phyloP scores from a whole-genome alignment of 2,329 filamentous ascomycete genomes.

The Diplodia seriata region DNA sequence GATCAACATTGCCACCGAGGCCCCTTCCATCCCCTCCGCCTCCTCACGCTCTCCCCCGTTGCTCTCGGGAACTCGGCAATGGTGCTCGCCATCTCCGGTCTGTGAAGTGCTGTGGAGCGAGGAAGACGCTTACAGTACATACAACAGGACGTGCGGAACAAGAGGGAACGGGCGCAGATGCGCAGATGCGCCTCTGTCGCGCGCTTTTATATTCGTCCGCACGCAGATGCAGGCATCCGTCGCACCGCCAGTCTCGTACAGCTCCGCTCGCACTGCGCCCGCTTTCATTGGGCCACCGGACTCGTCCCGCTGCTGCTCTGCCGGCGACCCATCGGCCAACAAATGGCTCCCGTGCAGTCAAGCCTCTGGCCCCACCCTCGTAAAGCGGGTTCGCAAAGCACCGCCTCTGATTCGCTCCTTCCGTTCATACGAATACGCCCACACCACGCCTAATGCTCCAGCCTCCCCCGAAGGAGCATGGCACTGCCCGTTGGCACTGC shows the following conservation, averaged over 20 bases:
- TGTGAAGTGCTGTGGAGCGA: no score
- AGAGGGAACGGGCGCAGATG: neutral
- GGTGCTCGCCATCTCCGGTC: no score
- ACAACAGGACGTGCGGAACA: neutral
- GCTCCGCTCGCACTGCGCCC: neutral
- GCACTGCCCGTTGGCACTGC: conserved; percentile 31
- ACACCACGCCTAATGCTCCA: conserved; percentile 12
- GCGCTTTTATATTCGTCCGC: neutral
- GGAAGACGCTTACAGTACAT: no score
- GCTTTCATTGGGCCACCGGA: neutral
- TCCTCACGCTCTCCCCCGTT: neutral
- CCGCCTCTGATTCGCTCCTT: neutral
- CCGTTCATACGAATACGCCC: conserved; percentile 10
- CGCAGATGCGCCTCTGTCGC: no score
- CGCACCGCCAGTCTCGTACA: conserved; percentile 9
- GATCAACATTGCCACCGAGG: neutral
- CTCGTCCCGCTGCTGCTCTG: neutral
- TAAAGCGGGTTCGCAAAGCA: neutral
- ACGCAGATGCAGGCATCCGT: neutral
- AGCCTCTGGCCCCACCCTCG: neutral
- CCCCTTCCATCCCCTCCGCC: neutral
- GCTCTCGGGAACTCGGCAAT: neutral
- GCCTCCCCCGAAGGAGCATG: neutral
- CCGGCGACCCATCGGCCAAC: conserved; percentile 7
- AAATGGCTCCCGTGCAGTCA: neutral